Evolutionary conservation across 768 basidiomycete genomes (phyloP).

Genomic region (Boletus tomentosulus): DNA sequence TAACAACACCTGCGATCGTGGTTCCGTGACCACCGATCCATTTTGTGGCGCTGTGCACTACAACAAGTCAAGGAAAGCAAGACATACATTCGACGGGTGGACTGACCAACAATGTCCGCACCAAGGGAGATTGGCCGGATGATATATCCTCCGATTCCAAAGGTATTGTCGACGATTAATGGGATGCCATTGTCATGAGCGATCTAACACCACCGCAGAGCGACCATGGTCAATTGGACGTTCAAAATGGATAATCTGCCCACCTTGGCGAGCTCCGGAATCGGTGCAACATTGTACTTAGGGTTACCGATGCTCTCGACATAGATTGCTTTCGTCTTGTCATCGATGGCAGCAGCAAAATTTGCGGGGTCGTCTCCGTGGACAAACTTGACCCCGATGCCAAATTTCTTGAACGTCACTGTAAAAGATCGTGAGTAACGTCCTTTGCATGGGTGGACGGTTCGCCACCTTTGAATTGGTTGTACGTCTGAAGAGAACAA

Average conservation of each 20-base stretch:
- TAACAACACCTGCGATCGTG: conserved; percentile 58
- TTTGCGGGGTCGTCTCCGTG: no score
- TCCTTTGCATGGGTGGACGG: no score
- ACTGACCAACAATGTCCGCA: conserved; percentile 49
- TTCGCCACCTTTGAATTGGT: no score
- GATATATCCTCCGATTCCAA: conserved; percentile 59
- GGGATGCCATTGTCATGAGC: conserved; percentile 61
- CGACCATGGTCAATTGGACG: neutral
- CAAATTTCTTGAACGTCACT: no score
- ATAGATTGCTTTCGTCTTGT: conserved; percentile 55
- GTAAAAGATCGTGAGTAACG: no score
- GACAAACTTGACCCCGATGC: no score
- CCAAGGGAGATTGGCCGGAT: conserved; percentile 52
- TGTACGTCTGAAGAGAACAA: no score
- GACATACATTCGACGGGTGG: neutral
- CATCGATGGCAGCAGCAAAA: neutral
- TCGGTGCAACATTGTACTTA: conserved; percentile 50
- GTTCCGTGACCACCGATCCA: conserved; percentile 71
- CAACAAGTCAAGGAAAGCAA: neutral
- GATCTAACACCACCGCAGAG: conserved; percentile 31
- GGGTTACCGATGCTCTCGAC: conserved; percentile 65
- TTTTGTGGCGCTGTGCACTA: conserved; percentile 58
- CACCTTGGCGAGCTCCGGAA: conserved; percentile 55
- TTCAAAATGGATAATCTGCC: neutral
- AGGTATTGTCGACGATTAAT: conserved; percentile 63